Base-by-base conservation (phyloP, 176 grass and related monocot genomes). In the Aegilops bicornis region DNA sequence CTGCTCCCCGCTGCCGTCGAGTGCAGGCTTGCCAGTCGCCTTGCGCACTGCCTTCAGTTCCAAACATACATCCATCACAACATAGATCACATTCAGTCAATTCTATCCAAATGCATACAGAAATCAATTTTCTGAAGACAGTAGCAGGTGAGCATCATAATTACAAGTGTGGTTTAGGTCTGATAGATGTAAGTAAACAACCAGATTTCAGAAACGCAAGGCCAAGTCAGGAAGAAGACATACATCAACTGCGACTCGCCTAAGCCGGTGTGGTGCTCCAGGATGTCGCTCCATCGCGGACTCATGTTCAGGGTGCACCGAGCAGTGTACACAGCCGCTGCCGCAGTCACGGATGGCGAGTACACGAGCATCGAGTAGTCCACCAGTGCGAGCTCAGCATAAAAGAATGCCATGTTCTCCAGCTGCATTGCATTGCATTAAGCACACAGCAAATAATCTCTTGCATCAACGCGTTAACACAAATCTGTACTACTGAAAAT, bases 321-420 rank as follows among this genome's bases (percentile, higher is more conserved):
- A n/a, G 88, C 91, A 31, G 85, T 64, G 23, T 87, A 87, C 8
- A 87, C 79, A 61, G 52, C 77, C 22, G 79, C 83, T 10, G 93
- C 88, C 19, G 88, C 93, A 1, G 65, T 85, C 82, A 90, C 10
- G 39, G 94, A 96, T 40, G 94, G 89, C 9, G 81, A 16, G 29
- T 86, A 93, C 25, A 77, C 24, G 8, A 96, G 78, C 81, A 92
- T 91, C 4, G 79, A 73, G 73, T 93, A 89, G 73, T 96, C 79
- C 60, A 91, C 82, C 85, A 96, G 64, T 42, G 84, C 82, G 24
- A 96, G 89, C 54, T 96, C 94, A 54, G 94, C 77, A 36, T 91
- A 91, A 83, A 92, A 96, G 86, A 91, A 91, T n/a, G 86, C 30
- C 89, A 93, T 96, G 64, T 96, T 72, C 79, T 96, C 91, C 79